Evolutionary conservation across 306 rosid species (phyloP).

Genomic region (Cicer judaicum): DNA sequence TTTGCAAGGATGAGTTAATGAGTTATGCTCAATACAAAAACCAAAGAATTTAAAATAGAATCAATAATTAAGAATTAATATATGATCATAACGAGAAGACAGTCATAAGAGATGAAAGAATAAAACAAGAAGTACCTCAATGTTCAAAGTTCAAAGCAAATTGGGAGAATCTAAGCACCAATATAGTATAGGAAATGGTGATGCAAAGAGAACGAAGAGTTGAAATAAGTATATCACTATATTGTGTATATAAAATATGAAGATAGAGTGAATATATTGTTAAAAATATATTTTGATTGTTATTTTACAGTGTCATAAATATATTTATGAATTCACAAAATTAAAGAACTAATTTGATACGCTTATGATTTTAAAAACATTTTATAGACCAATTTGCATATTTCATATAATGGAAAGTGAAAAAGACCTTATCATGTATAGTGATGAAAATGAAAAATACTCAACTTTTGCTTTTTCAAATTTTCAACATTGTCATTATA

Average conservation of each 20-base stretch:
- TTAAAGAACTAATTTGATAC: too few relatives aligned
- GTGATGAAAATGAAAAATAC: neutral
- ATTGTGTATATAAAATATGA: too few relatives aligned
- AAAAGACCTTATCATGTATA: neutral
- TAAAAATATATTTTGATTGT: too few relatives aligned
- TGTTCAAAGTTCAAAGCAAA: conserved; percentile 21
- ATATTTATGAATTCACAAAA: too few relatives aligned
- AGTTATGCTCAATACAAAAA: neutral
- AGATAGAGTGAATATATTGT: too few relatives aligned
- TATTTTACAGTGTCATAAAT: too few relatives aligned
- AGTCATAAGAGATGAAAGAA: conserved; percentile 3
- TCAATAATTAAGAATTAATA: neutral
- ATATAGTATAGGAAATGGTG: neutral
- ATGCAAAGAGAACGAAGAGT: too few relatives aligned
- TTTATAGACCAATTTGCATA: too few relatives aligned
- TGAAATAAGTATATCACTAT: too few relatives aligned
- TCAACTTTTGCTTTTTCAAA: neutral
- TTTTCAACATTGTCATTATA: neutral
- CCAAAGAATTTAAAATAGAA: conserved; percentile 27
- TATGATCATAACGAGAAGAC: neutral
- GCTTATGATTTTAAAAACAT: too few relatives aligned
- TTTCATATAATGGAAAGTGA: neutral
- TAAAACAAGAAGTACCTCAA: conserved; percentile 35
- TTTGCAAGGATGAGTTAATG: too few relatives aligned
- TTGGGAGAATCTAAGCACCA: neutral